These are phyloP conservation scores for Penicillium macrosclerotiorum DNA, from an alignment of 495 filamentous ascomycete species.

Conservation along the genomic window DNA sequence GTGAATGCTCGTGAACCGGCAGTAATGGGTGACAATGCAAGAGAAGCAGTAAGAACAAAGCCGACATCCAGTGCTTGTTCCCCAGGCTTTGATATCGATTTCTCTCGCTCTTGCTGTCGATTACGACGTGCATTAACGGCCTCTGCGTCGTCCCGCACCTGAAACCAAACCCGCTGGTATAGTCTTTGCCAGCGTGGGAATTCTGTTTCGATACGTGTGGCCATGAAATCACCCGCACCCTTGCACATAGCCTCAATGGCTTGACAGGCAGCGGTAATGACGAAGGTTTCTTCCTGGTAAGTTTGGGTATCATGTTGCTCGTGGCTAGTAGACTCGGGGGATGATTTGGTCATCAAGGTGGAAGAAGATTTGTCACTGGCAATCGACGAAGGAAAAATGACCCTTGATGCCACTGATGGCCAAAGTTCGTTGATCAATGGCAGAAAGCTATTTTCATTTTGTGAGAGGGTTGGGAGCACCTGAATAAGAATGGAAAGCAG, in stretches of 20 bases:
- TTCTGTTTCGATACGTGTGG: slow-evolving; percentile 62
- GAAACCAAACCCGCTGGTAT: slow-evolving; percentile 40
- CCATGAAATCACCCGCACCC: slow-evolving; percentile 78
- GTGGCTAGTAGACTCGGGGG: slow-evolving; percentile 7
- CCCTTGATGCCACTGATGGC: slow-evolving; percentile 69
- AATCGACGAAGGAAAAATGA: slow-evolving; percentile 48
- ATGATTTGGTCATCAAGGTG: slow-evolving; percentile 19
- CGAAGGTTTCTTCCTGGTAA: slow-evolving; percentile 67
- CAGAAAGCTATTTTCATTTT: slow-evolving; percentile 76
- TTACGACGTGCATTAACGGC: slow-evolving; percentile 31
- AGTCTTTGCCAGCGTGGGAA: slow-evolving; percentile 59
- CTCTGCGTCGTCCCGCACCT: slow-evolving; percentile 37
- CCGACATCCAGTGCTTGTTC: background rate
- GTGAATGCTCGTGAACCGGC: slow-evolving; percentile 35
- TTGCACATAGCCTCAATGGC: slow-evolving; percentile 58
- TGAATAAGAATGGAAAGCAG: slow-evolving; percentile 72
- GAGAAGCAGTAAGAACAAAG: slow-evolving; percentile 15
- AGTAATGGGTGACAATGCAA: slow-evolving; percentile 25
- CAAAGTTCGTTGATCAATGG: slow-evolving; percentile 87
- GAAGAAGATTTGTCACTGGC: slow-evolving; percentile 23
- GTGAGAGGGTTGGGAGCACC: slow-evolving; percentile 63
- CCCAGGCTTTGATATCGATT: background rate
- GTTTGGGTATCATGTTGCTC: slow-evolving; percentile 22
- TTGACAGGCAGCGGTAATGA: slow-evolving; percentile 66
- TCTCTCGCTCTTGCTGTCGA: slow-evolving; percentile 15